Conservation (phyloP, 2,329 filamentous ascomycete species). For the Penicillium sp. region DNA sequence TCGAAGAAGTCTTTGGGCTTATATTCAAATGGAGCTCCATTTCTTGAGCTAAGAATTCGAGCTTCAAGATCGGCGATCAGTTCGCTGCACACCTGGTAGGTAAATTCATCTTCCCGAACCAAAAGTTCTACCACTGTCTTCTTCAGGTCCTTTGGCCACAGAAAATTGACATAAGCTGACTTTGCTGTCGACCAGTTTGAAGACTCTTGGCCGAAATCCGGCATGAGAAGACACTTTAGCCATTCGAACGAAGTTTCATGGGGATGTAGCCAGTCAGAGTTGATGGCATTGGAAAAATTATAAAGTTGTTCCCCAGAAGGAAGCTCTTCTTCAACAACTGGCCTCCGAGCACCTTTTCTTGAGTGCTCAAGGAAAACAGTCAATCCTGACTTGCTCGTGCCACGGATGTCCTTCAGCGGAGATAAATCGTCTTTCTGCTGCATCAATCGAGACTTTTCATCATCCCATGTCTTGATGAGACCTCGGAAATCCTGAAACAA, state of each 20-base stretch:
- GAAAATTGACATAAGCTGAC: constrained; percentile 54
- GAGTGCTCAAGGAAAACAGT: constrained; percentile 59
- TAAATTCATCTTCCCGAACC: constrained; percentile 54
- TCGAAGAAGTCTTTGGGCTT: constrained; percentile 36
- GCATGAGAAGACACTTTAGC: constrained; percentile 53
- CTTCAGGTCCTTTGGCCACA: constrained; percentile 59
- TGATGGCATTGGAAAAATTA: constrained; percentile 48
- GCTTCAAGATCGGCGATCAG: constrained; percentile 32
- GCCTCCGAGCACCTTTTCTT: constrained; percentile 46
- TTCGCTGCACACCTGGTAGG: constrained; percentile 47
- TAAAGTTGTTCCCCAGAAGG: constrained; percentile 39
- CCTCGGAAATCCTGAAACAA: constrained; percentile 48
- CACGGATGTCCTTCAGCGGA: constrained; percentile 49
- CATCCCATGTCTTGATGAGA: constrained; percentile 46
- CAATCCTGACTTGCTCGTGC: constrained; percentile 50
- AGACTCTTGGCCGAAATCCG: constrained; percentile 30
- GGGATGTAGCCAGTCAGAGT: constrained; percentile 48
- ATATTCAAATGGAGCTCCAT: constrained; percentile 28
- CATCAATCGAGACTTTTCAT: constrained; percentile 46
- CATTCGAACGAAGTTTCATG: constrained; percentile 56
- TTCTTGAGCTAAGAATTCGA: constrained; percentile 26
- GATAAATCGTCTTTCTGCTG: constrained; percentile 52
- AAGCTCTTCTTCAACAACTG: constrained; percentile 41
- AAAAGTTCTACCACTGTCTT: constrained; percentile 55
- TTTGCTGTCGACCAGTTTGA: constrained; percentile 23